phyloP scores from a whole-genome alignment of 1,284 basidiomycete species.

The Malassezia restricta region DNA sequence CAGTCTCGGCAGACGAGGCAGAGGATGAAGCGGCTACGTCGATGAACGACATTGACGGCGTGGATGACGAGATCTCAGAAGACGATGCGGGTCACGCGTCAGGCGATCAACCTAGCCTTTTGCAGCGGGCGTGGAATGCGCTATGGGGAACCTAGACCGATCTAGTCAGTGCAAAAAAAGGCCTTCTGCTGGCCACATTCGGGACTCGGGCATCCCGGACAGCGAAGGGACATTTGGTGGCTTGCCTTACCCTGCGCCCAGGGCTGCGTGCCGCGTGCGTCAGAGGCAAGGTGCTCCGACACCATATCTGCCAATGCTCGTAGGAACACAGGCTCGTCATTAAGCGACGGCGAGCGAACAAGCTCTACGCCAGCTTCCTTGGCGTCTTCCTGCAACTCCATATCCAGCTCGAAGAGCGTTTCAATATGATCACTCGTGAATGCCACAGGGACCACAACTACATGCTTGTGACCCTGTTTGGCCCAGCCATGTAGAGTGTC shows the following conservation, averaged over 20 bases:
- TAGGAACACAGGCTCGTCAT: slow-evolving; percentile 93
- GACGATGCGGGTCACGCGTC: not conserved
- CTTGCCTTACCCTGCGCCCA: slow-evolving; percentile 51
- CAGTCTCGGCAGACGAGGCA: not conserved
- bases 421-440: slow-evolving; percentile 99
- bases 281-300: slow-evolving; percentile 57
- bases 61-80: not conserved
- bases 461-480: slow-evolving; percentile 70
- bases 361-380: slow-evolving; percentile 80
- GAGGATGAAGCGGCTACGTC: not conserved
- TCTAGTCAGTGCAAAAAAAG: slow-evolving; percentile 53
- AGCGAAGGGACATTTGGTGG: slow-evolving; percentile 71
- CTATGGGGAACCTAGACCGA: slow-evolving; percentile 4
- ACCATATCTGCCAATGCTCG: slow-evolving; percentile 90
- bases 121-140: slow-evolving; percentile 12
- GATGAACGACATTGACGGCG: not conserved
- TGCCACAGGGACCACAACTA: slow-evolving; percentile 85
- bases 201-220: slow-evolving; percentile 81
- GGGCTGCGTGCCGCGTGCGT: slow-evolving; percentile 16
- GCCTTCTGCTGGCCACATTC: slow-evolving; percentile 75
- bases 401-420: slow-evolving; percentile 89
- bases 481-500: slow-evolving; percentile 86
- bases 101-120: slow-evolving; percentile 1
- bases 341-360: slow-evolving; percentile 83
- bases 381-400: slow-evolving; percentile 85